Conservation (phyloP, 805 yeast genomes). For the Brettanomyces sp. region DNA sequence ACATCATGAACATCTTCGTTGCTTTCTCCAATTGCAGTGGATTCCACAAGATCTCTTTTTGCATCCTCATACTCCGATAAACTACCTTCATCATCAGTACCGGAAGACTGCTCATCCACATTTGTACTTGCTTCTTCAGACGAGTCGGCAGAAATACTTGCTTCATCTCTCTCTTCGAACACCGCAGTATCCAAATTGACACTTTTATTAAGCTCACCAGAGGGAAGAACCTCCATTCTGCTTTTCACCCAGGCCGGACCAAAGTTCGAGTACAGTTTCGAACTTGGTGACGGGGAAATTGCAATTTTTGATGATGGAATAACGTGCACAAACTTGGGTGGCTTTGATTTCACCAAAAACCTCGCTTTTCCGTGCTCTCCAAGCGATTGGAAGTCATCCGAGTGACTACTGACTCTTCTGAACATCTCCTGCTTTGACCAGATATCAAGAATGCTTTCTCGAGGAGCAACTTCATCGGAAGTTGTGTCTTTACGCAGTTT, state of each 20-base stretch:
- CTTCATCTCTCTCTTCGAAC: too few species aligned
- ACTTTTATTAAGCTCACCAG: neutral
- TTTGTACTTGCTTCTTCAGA: too few species aligned
- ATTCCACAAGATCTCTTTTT: too few species aligned
- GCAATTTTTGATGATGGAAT: conserved; percentile 4
- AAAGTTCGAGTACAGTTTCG: neutral
- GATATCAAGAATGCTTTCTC: conserved; percentile 20
- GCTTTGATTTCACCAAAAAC: conserved; percentile 11
- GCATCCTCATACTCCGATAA: too few species aligned
- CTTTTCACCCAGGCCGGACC: conserved; percentile 6
- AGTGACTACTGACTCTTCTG: conserved; percentile 9
- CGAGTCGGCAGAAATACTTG: too few species aligned
- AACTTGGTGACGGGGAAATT: neutral
- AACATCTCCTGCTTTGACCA: conserved; percentile 26
- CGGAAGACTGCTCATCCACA: neutral
- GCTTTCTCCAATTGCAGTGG: too few species aligned
- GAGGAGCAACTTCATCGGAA: conserved; percentile 18
- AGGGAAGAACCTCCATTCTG: conserved; percentile 9
- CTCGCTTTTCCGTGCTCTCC: conserved; percentile 15
- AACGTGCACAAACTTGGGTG: conserved; percentile 16
- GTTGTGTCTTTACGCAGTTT: too few species aligned
- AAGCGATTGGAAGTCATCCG: conserved; percentile 18
- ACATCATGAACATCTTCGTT: too few species aligned
- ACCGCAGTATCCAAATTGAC: neutral
- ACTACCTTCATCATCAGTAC: neutral